Percentiles rank a stretch among this genome's conserved stretches.
Conservation (phyloP, 345 rosid genomes). For the Dipteronia sinensis region DNA sequence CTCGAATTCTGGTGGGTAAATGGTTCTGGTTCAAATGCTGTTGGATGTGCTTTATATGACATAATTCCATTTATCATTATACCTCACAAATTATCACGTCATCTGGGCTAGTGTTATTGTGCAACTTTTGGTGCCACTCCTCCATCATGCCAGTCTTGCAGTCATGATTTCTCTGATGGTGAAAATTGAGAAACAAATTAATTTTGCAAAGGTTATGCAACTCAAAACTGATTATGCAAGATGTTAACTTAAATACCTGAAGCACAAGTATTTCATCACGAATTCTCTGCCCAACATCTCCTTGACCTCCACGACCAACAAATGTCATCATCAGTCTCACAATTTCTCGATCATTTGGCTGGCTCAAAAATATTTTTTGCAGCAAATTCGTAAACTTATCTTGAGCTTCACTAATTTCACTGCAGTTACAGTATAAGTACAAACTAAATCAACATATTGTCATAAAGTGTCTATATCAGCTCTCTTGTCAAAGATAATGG, state of each 20-base stretch:
- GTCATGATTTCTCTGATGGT: constrained; percentile 40
- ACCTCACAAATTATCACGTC: constrained; percentile 55
- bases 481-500: constrained; percentile 3
- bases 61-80: constrained; percentile 18
- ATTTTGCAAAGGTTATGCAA: not conserved
- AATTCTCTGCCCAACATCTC: constrained; percentile 52
- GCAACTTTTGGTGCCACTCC: constrained; percentile 59
- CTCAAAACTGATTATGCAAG: constrained; percentile 3
- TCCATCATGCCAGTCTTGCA: constrained; percentile 55
- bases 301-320: constrained; percentile 51
- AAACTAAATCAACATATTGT: constrained; percentile 6
- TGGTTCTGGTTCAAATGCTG: not conserved
- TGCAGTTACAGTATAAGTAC: constrained; percentile 13
- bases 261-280: constrained; percentile 46
- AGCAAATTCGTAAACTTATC: constrained; percentile 45
- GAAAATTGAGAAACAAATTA: not conserved
- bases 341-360: constrained; percentile 40
- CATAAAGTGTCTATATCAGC: not conserved
- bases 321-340: constrained; percentile 41
- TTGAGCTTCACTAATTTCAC: constrained; percentile 55
- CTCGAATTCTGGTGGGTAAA: not conserved
- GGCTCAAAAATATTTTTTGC: constrained; percentile 31
- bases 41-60: not conserved
- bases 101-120: constrained; percentile 51
- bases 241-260: constrained; percentile 33